A percentile compares a stretch with the other conserved stretches of the same genome.
These are phyloP conservation scores for Sphagnurus paluster DNA, from an alignment of 1,284 basidiomycete species.

Conservation along the genomic window DNA sequence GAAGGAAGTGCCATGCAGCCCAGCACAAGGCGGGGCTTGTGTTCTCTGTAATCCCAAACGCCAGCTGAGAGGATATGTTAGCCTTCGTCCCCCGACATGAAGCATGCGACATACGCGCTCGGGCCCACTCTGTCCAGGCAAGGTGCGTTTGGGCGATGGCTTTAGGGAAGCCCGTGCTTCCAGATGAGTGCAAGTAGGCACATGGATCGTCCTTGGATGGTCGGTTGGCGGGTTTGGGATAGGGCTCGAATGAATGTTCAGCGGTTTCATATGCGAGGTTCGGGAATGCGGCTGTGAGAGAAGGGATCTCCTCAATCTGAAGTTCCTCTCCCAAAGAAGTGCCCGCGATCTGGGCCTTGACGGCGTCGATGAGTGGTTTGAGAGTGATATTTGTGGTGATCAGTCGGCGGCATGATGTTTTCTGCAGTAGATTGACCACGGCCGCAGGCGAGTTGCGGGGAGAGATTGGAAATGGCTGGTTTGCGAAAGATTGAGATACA, in stretches of 20 bases:
- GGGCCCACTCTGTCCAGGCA: conserved; percentile 16
- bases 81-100: not conserved
- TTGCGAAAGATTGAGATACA: not conserved
- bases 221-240: not conserved
- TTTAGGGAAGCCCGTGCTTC: conserved; percentile 27
- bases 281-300: conserved; percentile 24
- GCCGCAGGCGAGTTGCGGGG: conserved; percentile 32
- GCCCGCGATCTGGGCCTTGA: not conserved
- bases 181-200: conserved; percentile 27
- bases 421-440: conserved; percentile 28
- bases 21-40: too few relatives aligned
- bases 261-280: conserved; percentile 27
- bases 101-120: not conserved
- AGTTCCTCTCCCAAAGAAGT: not conserved
- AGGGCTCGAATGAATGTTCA: conserved; percentile 5
- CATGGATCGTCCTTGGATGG: conserved; percentile 3
- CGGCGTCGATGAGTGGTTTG: not conserved
- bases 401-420: conserved; percentile 28
- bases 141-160: conserved; percentile 22
- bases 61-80: not conserved
- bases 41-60: not conserved
- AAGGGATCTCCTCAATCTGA: conserved; percentile 5
- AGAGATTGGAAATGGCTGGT: conserved; percentile 36
- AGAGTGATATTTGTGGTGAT: conserved; percentile 26
- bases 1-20: conserved; percentile 18